Evolutionary conservation across 305 asterid species (phyloP).

Genomic region (Fraxinus baroniana): DNA sequence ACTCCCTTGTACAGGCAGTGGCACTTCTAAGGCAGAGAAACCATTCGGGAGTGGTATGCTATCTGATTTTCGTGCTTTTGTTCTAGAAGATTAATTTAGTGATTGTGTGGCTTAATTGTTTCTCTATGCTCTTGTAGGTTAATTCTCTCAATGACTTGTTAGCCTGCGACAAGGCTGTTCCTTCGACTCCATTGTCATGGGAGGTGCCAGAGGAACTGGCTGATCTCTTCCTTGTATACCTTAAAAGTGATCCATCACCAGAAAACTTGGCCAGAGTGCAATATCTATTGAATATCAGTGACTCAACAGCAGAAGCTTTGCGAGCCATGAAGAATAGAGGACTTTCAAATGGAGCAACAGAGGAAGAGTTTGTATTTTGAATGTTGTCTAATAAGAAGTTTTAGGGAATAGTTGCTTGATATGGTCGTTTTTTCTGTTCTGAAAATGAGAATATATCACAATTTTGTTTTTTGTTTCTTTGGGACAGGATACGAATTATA

Average conservation of each 20-base stretch:
- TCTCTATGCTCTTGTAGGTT: slow-evolving; percentile 47
- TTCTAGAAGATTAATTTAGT: not conserved
- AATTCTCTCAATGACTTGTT: slow-evolving; percentile 79
- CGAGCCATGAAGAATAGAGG: slow-evolving; percentile 50
- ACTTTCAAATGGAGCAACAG: slow-evolving; percentile 39
- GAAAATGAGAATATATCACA: not conserved
- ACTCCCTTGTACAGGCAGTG: slow-evolving; percentile 90
- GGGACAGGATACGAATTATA: not conserved
- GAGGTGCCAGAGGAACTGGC: slow-evolving; percentile 76
- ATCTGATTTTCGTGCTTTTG: not conserved
- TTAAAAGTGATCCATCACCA: slow-evolving; percentile 53
- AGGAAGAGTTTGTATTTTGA: slow-evolving; percentile 72
- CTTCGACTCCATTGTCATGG: slow-evolving; percentile 76
- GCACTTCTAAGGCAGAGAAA: slow-evolving; percentile 81
- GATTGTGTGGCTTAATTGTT: not conserved
- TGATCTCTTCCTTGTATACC: slow-evolving; percentile 64
- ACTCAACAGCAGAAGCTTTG: slow-evolving; percentile 65
- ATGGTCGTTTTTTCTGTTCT: not conserved
- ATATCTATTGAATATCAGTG: slow-evolving; percentile 78
- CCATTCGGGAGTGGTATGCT: slow-evolving; percentile 70
- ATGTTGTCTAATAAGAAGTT: not conserved
- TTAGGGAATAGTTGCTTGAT: not conserved
- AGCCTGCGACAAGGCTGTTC: slow-evolving; percentile 95
- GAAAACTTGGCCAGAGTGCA: slow-evolving; percentile 72
- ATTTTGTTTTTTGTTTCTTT: not conserved